Evolutionary conservation across 1,284 basidiomycete genomes (phyloP).

Genomic region (Golubevia sp.): DNA sequence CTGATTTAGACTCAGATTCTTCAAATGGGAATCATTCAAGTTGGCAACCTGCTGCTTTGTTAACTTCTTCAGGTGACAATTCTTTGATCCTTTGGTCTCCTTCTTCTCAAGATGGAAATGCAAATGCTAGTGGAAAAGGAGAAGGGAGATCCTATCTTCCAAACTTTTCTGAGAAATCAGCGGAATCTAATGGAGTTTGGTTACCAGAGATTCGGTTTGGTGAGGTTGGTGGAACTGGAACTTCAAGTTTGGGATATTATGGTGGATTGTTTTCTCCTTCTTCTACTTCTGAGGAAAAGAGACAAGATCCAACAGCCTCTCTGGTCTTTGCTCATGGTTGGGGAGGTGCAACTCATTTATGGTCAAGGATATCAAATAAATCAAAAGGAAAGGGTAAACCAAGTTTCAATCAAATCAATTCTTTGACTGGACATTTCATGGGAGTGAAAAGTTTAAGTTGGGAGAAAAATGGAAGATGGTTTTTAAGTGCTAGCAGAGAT

Average conservation of each 20-base stretch:
- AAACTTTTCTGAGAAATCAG: constrained; percentile 15
- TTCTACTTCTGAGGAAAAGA: constrained; percentile 1
- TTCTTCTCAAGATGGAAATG: no score
- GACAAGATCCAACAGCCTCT: constrained; percentile 1
- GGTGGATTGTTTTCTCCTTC: constrained; percentile 44
- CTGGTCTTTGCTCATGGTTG: constrained; percentile 47
- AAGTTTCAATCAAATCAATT: constrained; percentile 17
- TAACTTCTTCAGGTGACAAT: constrained; percentile 53
- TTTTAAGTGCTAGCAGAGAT: constrained; percentile 42
- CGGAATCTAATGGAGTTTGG: constrained; percentile 41
- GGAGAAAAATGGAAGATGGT: constrained; percentile 49
- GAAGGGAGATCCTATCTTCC: neutral
- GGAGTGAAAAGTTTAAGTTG: constrained; percentile 36
- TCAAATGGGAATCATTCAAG: no score
- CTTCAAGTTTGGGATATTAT: constrained; percentile 37
- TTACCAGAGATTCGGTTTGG: constrained; percentile 51
- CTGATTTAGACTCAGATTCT: neutral
- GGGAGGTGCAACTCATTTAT: constrained; percentile 51
- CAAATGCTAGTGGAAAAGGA: no score
- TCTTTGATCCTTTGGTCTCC: constrained; percentile 57
- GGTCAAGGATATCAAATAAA: constrained; percentile 10
- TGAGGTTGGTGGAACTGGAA: constrained; percentile 51
- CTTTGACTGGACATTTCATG: constrained; percentile 44
- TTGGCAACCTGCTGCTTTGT: constrained; percentile 43
- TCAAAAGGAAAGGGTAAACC: neutral